Base-by-base conservation (phyloP, 192 early-diverging fungal species). In the Entophlyctis luteolus region DNA sequence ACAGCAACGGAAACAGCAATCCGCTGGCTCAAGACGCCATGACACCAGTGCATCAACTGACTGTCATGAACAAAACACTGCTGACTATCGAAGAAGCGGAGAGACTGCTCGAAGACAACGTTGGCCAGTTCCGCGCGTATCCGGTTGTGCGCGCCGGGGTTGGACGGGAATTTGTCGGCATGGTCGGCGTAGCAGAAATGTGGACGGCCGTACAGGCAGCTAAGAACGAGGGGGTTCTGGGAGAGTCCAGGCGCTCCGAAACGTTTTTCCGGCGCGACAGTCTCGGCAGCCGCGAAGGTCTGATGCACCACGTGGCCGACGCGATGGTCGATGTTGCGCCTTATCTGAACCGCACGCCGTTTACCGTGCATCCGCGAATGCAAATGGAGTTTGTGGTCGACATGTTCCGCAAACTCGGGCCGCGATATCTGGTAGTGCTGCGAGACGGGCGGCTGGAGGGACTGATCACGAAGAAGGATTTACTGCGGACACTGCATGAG, bases 1-100 rank as follows among this genome's bases (percentile, higher is more conserved):
- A n/a, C n/a, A n/a, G n/a, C n/a, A 81, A 91, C 60, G 81, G 93
- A 1, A 92, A 89, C 2, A 31, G 47, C 22, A 28, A 28, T 1
- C 46, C 39, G n/a, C 55, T 36, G 8, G 29, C 37, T 2, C 33
- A 34, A 57, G 29, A 57, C 14, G 55, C 55, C 4, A 94, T 94
- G 55, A 94, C 93, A 2, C 25, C 88, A 79, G 48, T 84, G 18
- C 59, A 45, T 8, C 72, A 80, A 37, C 59, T 82, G 27, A 71
- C 70, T 14, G 73, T 71, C 28, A 59, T 81, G 27, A 52, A 56
- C 25, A 53, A 12, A 12, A 54, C 32, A n/a, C 75, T 77, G 1
- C 73, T 78, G 78, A 66, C 62, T 25, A 48, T 76, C n/a, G 53
- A 57, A n/a, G 55, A 57, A 35, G 55, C 55, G 2, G 55, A 57